These are phyloP conservation scores for Sindora glabra DNA, from an alignment of 306 rosid genomes.

Conservation along the genomic window DNA sequence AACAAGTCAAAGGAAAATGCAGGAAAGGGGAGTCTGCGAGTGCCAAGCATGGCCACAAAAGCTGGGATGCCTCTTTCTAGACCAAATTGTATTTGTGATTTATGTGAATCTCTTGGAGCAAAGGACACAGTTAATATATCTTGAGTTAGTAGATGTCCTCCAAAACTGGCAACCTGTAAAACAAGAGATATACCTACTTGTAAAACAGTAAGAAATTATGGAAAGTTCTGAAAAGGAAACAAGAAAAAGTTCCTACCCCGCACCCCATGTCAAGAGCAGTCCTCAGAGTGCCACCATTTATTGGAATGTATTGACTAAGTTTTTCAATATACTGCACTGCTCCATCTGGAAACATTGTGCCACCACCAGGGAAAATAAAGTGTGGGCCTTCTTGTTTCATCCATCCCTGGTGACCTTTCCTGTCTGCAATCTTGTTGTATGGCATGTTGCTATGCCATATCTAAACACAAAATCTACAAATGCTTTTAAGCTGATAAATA, in stretches of 20 bases:
- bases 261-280: slow-evolving; percentile 99
- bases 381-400: slow-evolving; percentile 82
- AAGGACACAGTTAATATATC: slow-evolving; percentile 77
- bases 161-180: slow-evolving; percentile 95
- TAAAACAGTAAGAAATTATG: slow-evolving; percentile 6
- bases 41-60: slow-evolving; percentile 96
- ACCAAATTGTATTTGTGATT: slow-evolving; percentile 95
- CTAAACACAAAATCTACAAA: slow-evolving; percentile 32
- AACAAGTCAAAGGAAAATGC: slow-evolving; percentile 86
- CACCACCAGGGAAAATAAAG: slow-evolving; percentile 98
- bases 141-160: slow-evolving; percentile 71
- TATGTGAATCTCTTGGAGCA: slow-evolving; percentile 99
- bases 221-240: background rate
- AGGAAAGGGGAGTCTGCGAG: slow-evolving; percentile 92
- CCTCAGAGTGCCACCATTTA: slow-evolving; percentile 55
- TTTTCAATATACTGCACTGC: slow-evolving; percentile 88
- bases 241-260: slow-evolving; percentile 58
- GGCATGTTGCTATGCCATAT: slow-evolving; percentile 98
- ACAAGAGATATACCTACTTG: slow-evolving; percentile 2
- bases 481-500: slow-evolving; percentile 4
- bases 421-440: slow-evolving; percentile 85
- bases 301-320: slow-evolving; percentile 89
- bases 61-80: slow-evolving; percentile 97
- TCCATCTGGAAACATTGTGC: slow-evolving; percentile 98
- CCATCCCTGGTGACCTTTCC: slow-evolving; percentile 99